Evolutionary conservation across 495 filamentous ascomycete genomes (phyloP), one percentile per base, ranked within the genome.

Genomic region (Pseudomonodictys pantanalensis): DNA sequence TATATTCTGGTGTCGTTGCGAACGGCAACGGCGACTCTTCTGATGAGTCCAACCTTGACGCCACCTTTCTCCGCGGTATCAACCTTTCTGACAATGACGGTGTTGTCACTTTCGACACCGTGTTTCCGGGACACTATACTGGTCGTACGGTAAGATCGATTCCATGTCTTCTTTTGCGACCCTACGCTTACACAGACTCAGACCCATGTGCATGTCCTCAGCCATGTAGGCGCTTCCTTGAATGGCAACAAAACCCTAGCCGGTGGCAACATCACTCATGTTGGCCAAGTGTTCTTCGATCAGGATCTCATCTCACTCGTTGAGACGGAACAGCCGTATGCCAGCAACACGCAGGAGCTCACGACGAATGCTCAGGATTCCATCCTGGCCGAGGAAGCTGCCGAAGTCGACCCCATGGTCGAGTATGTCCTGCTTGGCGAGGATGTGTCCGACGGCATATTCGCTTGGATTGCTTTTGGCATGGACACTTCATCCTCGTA

Each of bases 271-370:
- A 76, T 80, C 18, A 75, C 78, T 1, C 80, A 88, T 67, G 74
- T 86, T 52, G 73, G 84, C 56, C 83, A 87, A 68, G 61, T 87
- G 6, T 88, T 83, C 78, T 88, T 81, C 71, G 82, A 83, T 51
- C 78, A 87, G 63, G 75, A 73, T 26, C 76, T 86, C 15, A 78
- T 81, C 56, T 70, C 67, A 7, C 75, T 75, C 38, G 81, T 88
- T 39, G 80, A 85, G 64, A 67, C 72, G 12, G 76, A 41, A 6
- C 73, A 72, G 49, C 81, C 80, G 0, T 87, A 87, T 65, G 78
- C 45, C 50, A 73, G 69, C 55, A 86, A 86, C 75, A 81, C 73
- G 0, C 80, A 83, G 51, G 43, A 41, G 0, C 60, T 84, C 24
- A 83, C 78, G 1, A 66, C 69, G 26, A 87, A 87, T 64, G 68